phyloP scores from a whole-genome alignment of 108 stramenopile species.

The Epipyxis sp. region DNA sequence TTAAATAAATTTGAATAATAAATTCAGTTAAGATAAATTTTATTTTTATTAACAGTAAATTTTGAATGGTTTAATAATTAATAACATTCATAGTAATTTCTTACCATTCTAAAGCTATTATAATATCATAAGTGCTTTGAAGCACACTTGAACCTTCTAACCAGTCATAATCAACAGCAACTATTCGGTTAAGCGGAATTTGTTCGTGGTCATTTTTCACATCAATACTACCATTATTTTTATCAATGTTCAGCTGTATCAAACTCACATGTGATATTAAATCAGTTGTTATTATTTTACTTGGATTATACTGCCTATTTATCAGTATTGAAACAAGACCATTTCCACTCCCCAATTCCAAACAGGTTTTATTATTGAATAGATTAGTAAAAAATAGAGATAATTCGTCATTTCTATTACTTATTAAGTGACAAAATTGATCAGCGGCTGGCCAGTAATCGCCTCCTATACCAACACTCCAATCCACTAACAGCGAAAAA shows the following conservation, averaged over 20 bases:
- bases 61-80: too few relatives aligned
- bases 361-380: background rate
- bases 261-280: background rate
- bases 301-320: background rate
- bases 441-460: constrained; percentile 14
- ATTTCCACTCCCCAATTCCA: constrained; percentile 23
- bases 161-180: too few relatives aligned
- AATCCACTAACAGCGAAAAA: constrained; percentile 3
- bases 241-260: background rate
- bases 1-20: background rate
- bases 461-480: constrained; percentile 7
- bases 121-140: background rate
- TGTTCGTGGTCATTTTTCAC: background rate
- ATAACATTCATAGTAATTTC: background rate
- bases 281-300: background rate
- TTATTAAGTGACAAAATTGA: constrained; percentile 7
- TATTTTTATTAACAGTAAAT: too few relatives aligned
- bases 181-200: too few relatives aligned
- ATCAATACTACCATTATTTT: background rate
- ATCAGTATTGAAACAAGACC: background rate
- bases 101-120: constrained; percentile 25
- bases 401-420: too few relatives aligned
- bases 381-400: background rate
- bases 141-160: background rate
- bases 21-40: too few relatives aligned